Conservation (phyloP, 2,329 filamentous ascomycete genomes). For the Pezizomycotina sp. region DNA sequence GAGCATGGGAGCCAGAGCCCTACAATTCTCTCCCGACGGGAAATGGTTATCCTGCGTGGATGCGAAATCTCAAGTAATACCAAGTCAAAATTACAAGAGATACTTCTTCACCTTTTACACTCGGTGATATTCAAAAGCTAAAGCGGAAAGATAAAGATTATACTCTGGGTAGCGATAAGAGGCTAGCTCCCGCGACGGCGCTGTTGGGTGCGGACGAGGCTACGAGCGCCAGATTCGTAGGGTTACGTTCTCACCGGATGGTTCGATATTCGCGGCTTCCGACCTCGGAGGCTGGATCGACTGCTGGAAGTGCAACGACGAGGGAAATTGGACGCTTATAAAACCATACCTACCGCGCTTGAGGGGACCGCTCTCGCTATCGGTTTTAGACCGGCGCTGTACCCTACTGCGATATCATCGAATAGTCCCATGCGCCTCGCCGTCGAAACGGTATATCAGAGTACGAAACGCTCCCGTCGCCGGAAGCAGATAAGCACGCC, state of each 20-base stretch:
- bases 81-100: constrained; percentile 14
- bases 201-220: constrained; percentile 11
- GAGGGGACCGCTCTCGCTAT: constrained; percentile 8
- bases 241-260: constrained; percentile 34
- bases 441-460: too few species aligned
- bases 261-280: constrained; percentile 35
- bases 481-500: too few species aligned
- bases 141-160: constrained; percentile 13
- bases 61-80: constrained; percentile 32
- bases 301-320: constrained; percentile 12
- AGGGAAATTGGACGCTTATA: constrained; percentile 12
- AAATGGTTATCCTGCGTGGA: constrained; percentile 48
- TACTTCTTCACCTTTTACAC: too few species aligned
- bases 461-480: too few species aligned
- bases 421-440: too few species aligned
- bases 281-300: constrained; percentile 33
- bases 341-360: constrained; percentile 11
- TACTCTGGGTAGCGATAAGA: constrained; percentile 1
- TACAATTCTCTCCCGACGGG: constrained; percentile 53
- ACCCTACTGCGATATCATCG: too few species aligned
- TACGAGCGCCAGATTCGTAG: constrained; percentile 13
- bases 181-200: constrained; percentile 12
- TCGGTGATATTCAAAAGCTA: constrained; percentile 7
- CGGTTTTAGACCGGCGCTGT: constrained; percentile 8
- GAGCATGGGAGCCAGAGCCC: constrained; percentile 47